Percentiles rank a stretch among this genome's conserved stretches.
Conservation (phyloP, 441 rosid genomes). For the Lepidium campestre region DNA sequence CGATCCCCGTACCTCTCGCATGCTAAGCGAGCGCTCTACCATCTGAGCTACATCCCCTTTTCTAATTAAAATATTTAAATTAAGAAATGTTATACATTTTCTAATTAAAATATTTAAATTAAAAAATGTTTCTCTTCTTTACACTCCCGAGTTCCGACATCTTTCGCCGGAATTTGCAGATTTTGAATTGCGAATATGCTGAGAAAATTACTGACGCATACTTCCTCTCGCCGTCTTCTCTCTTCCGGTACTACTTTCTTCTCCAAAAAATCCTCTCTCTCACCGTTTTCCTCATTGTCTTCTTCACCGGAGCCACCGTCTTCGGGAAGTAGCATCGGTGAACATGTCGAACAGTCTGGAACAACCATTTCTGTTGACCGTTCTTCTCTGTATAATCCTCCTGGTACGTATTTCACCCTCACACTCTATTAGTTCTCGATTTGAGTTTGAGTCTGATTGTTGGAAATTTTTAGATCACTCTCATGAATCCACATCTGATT, state of each 20-base stretch:
- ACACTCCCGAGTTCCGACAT: not conserved
- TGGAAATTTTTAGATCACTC: conserved; percentile 49
- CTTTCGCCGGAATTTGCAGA: not conserved
- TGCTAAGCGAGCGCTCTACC: conserved; percentile 96
- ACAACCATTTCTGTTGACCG: conserved; percentile 68
- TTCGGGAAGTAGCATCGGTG: conserved; percentile 30
- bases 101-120: no score
- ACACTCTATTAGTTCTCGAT: not conserved
- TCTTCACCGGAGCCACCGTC: conserved; percentile 37
- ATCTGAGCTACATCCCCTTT: not conserved
- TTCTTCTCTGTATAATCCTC: conserved; percentile 50
- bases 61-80: no score
- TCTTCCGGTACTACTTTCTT: conserved; percentile 18
- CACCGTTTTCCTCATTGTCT: conserved; percentile 30
- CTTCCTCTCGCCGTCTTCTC: conserved; percentile 33
- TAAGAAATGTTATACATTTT: no score
- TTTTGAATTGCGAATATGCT: conserved; percentile 33
- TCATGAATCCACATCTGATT: conserved; percentile 47
- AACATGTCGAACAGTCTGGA: conserved; percentile 41
- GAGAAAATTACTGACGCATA: conserved; percentile 34
- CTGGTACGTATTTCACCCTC: conserved; percentile 32
- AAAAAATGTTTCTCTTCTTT: not conserved
- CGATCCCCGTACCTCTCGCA: conserved; percentile 89
- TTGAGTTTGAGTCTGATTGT: not conserved
- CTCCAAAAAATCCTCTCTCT: conserved; percentile 15